A percentile compares a stretch with the other conserved stretches of the same genome.
These are phyloP conservation scores for Sugiyamaella boreocaroliniensis DNA, from an alignment of 805 yeast species.

Conservation along the genomic window DNA sequence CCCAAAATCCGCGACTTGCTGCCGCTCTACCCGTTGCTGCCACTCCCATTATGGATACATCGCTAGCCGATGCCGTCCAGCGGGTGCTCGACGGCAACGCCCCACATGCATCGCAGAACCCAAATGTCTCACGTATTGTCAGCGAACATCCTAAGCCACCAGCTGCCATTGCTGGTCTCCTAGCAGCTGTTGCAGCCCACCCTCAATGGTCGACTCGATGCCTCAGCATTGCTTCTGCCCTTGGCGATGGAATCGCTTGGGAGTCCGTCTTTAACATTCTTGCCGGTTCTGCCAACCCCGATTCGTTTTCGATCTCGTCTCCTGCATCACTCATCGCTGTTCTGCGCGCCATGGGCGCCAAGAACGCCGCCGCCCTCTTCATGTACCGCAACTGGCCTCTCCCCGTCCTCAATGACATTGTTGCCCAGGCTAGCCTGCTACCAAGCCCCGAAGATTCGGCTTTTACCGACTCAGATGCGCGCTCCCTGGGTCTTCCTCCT, in stretches of 20 bases:
- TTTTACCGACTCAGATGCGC: background rate
- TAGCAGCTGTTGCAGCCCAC: background rate
- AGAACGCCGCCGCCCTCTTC: background rate
- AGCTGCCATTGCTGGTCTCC: background rate
- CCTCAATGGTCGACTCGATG: background rate
- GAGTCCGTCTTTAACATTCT: background rate
- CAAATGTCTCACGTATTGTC: background rate
- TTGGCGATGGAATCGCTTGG: background rate
- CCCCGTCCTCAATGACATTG: background rate
- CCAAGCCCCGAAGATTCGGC: background rate
- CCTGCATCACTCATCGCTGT: background rate
- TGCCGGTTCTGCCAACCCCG: background rate
- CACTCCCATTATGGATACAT: background rate
- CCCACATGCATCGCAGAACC: background rate
- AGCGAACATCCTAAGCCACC: background rate
- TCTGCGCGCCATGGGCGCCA: background rate
- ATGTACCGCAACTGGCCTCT: background rate
- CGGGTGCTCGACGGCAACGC: background rate
- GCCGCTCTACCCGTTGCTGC: background rate
- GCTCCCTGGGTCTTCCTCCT: conserved; percentile 5
- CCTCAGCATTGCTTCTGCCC: background rate
- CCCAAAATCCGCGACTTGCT: background rate
- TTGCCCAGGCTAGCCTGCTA: background rate
- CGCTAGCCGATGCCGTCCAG: background rate
- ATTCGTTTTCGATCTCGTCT: background rate